Evolutionary conservation across 306 rosid species (phyloP).

Genomic region (Lathyrus sativus): DNA sequence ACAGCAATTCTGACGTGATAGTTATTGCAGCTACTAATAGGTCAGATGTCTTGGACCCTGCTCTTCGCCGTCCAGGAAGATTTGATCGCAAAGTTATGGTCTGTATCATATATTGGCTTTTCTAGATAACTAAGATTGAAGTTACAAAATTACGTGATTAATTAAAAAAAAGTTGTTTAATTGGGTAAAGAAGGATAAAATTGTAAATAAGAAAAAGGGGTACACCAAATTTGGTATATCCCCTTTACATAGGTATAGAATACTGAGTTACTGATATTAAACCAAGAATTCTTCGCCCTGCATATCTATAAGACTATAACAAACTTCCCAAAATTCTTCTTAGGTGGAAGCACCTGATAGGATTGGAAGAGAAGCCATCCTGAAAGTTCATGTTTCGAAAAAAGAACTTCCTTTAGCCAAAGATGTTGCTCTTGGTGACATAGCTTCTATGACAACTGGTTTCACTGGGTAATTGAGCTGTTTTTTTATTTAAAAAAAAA

Average conservation of each 20-base stretch:
- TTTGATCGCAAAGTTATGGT: constrained; percentile 96
- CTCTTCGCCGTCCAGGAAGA: constrained; percentile 99
- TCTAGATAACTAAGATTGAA: not conserved
- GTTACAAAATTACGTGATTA: not conserved
- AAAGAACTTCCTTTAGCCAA: constrained; percentile 90
- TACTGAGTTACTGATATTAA: constrained; percentile 26
- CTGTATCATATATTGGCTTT: constrained; percentile 41
- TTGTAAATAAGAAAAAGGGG: not conserved
- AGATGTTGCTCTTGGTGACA: constrained; percentile 65
- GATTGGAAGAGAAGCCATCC: constrained; percentile 84
- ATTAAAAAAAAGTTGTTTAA: not conserved
- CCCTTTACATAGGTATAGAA: not conserved
- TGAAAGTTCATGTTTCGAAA: constrained; percentile 80
- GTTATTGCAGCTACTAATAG: constrained; percentile 98
- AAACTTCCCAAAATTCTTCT: constrained; percentile 7
- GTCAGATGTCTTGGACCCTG: constrained; percentile 88
- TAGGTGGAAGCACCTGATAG: constrained; percentile 96
- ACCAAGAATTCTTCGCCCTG: constrained; percentile 11
- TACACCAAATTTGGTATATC: not conserved
- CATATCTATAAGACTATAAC: constrained; percentile 17
- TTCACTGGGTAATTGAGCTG: constrained; percentile 72
- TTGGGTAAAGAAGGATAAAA: not conserved
- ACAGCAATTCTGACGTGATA: constrained; percentile 90
- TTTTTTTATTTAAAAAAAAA: not conserved
- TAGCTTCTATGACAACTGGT: constrained; percentile 98